phyloP scores from a whole-genome alignment of 257 asterid species.

The Solanum acaule region DNA sequence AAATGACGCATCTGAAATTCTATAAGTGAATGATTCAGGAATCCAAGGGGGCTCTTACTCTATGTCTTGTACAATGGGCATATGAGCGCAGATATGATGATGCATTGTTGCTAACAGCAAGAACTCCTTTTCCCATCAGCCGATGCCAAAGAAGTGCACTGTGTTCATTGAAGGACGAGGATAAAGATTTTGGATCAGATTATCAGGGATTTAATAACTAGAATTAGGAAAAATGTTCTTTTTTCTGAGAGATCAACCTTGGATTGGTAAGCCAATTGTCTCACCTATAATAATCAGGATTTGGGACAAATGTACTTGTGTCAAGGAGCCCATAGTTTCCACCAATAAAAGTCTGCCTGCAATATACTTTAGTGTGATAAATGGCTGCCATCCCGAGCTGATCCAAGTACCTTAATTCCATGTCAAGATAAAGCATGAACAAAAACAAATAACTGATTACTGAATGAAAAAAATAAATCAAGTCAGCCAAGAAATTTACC shows the following conservation, averaged over 20 bases:
- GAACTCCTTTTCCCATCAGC: conserved; percentile 88
- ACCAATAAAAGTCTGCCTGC: conserved; percentile 85
- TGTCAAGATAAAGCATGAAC: not conserved
- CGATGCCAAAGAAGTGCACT: conserved; percentile 94
- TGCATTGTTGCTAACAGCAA: conserved; percentile 37
- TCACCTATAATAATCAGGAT: conserved; percentile 95
- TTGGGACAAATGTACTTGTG: conserved; percentile 55
- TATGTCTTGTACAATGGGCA: conserved; percentile 74
- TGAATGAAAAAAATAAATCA: not conserved
- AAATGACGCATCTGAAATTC: not conserved
- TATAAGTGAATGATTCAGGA: not conserved
- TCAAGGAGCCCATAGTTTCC: conserved; percentile 87
- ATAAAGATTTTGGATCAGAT: not conserved
- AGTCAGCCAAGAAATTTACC: conserved; percentile 28
- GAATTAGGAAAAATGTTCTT: conserved; percentile 81
- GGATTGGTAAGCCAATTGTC: conserved; percentile 4
- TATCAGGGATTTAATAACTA: conserved; percentile 35
- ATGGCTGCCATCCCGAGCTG: conserved; percentile 97
- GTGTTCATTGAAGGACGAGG: conserved; percentile 3
- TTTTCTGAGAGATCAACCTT: conserved; percentile 5
- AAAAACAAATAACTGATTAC: not conserved
- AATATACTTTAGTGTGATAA: conserved; percentile 62
- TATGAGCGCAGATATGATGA: conserved; percentile 61
- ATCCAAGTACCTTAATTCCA: conserved; percentile 67
- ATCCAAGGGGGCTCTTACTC: conserved; percentile 38